A percentile compares a stretch with the other conserved stretches of the same genome.
phyloP scores from a whole-genome alignment of 1,139 yeast species.

The Blastobotrys elegans region DNA sequence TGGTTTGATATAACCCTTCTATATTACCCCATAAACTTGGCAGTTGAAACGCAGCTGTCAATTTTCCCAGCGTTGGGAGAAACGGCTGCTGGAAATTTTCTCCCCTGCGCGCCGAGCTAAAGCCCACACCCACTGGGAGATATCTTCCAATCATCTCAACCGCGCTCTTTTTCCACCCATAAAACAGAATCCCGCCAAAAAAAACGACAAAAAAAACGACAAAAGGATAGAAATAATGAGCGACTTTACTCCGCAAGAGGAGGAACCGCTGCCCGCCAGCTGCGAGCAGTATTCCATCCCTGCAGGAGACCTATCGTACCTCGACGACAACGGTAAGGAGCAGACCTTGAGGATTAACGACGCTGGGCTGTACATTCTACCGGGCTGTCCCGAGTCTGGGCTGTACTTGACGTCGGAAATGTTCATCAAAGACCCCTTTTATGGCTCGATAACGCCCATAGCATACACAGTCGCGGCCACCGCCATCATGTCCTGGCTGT shows the following conservation, averaged over 20 bases:
- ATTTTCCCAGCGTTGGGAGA: too few species aligned
- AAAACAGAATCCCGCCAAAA: too few species aligned
- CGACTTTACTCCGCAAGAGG: constrained; percentile 5
- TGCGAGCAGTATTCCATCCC: constrained; percentile 23
- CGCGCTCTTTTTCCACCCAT: too few species aligned
- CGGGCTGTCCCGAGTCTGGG: constrained; percentile 16
- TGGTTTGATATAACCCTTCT: too few species aligned
- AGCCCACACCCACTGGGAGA: too few species aligned
- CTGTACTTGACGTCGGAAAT: constrained; percentile 1
- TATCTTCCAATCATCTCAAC: too few species aligned
- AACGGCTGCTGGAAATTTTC: too few species aligned
- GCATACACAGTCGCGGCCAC: constrained; percentile 34
- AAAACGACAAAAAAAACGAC: too few species aligned
- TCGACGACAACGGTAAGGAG: constrained; percentile 17
- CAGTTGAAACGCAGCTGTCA: too few species aligned
- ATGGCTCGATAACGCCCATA: constrained; percentile 34
- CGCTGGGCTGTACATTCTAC: constrained; percentile 19
- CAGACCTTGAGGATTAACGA: constrained; percentile 16
- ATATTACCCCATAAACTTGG: too few species aligned
- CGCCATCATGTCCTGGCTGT: constrained; percentile 35
- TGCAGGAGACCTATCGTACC: constrained; percentile 23
- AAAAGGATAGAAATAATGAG: neutral
- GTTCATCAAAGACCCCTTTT: constrained; percentile 28
- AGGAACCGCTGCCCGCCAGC: constrained; percentile 6
- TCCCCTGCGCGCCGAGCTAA: too few species aligned